phyloP scores from a whole-genome alignment of 768 basidiomycete species.

The Crucibulum laeve region DNA sequence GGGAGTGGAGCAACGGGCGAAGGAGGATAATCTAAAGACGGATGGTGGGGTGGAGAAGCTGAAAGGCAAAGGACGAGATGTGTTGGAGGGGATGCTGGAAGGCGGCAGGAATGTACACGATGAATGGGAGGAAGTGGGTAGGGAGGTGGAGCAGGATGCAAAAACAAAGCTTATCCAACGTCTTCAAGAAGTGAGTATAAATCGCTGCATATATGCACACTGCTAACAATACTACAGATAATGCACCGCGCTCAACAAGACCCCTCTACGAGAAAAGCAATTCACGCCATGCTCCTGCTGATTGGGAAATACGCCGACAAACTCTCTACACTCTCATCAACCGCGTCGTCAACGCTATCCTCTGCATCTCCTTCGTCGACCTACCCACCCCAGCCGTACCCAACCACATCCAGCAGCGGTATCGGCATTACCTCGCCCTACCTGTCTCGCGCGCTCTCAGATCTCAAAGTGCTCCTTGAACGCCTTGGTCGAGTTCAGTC shows the following conservation, averaged over 20 bases:
- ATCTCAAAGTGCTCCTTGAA: constrained; percentile 29
- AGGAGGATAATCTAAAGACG: constrained; percentile 12
- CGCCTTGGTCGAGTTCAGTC: constrained; percentile 26
- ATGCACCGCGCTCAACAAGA: constrained; percentile 25
- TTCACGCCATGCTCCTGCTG: constrained; percentile 24
- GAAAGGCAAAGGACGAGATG: constrained; percentile 15
- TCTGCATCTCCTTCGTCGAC: constrained; percentile 5
- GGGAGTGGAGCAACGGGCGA: constrained; percentile 20
- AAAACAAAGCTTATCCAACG: constrained; percentile 21
- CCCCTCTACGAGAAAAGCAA: constrained; percentile 22
- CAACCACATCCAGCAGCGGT: constrained; percentile 1
- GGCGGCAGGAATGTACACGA: constrained; percentile 7
- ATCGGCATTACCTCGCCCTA: constrained; percentile 9
- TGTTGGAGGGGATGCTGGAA: constrained; percentile 8
- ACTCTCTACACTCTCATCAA: constrained; percentile 12
- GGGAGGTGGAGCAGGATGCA: constrained; percentile 14
- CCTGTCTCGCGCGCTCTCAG: constrained; percentile 16
- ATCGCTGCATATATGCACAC: neutral
- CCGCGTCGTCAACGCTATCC: constrained; percentile 3
- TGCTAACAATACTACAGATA: neutral
- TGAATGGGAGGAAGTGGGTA: constrained; percentile 15
- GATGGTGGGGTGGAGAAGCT: constrained; percentile 10
- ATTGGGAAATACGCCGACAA: constrained; percentile 26
- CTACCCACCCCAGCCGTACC: constrained; percentile 16
- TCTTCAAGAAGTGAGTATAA: constrained; percentile 26